Percentiles rank a stretch among this genome's conserved stretches.
Conservation (phyloP, 495 filamentous ascomycete genomes). For the Talaromyces borbonicus region DNA sequence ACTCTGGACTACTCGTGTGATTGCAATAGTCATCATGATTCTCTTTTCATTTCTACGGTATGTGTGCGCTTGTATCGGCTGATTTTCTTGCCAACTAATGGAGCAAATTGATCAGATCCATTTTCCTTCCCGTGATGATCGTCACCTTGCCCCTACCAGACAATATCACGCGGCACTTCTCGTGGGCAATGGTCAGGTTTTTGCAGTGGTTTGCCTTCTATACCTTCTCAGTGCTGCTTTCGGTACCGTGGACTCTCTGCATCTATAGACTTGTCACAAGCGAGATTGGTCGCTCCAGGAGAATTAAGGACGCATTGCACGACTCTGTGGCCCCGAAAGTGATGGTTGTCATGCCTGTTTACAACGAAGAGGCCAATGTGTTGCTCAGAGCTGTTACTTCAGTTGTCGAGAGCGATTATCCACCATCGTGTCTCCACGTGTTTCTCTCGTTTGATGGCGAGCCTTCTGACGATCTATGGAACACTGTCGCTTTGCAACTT, state of each 20-base stretch:
- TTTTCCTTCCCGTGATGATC: slow-evolving; percentile 90
- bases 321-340: slow-evolving; percentile 85
- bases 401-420: slow-evolving; percentile 91
- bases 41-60: slow-evolving; percentile 70
- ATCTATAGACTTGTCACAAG: slow-evolving; percentile 83
- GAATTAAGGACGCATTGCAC: slow-evolving; percentile 76
- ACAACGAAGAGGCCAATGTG: slow-evolving; percentile 84
- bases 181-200: slow-evolving; percentile 49
- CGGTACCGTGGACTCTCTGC: slow-evolving; percentile 87
- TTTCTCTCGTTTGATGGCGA: slow-evolving; percentile 96
- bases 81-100: no score
- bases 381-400: slow-evolving; percentile 85
- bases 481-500: slow-evolving; percentile 78
- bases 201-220: slow-evolving; percentile 97
- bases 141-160: slow-evolving; percentile 82
- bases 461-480: slow-evolving; percentile 77
- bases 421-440: slow-evolving; percentile 84
- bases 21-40: slow-evolving; percentile 66
- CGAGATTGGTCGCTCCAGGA: slow-evolving; percentile 67
- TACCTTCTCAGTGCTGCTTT: slow-evolving; percentile 78
- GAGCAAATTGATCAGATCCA: no score
- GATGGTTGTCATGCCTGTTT: slow-evolving; percentile 95
- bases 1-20: slow-evolving; percentile 64
- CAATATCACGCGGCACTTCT: slow-evolving; percentile 61
- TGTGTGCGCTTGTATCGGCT: slow-evolving; percentile 9